These are phyloP conservation scores for Fusarium illudens DNA, from an alignment of 2,329 filamentous ascomycete genomes.

Conservation along the genomic window DNA sequence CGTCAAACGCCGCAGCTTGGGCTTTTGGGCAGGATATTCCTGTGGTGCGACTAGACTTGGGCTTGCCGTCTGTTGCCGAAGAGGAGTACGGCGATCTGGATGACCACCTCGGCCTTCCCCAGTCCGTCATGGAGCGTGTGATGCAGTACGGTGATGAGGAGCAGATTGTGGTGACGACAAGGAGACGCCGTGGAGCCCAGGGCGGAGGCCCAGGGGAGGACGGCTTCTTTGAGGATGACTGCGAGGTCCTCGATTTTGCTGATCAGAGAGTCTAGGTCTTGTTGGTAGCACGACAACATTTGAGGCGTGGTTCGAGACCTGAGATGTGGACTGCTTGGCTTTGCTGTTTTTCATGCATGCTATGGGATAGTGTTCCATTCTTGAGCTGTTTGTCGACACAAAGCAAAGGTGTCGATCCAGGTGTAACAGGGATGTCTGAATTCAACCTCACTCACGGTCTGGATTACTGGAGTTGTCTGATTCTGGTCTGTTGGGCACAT, in stretches of 20 bases:
- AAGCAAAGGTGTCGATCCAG: slow-evolving; percentile 17
- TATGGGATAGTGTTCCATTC: slow-evolving; percentile 15
- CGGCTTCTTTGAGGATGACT: slow-evolving; percentile 92
- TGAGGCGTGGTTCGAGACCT: slow-evolving; percentile 17
- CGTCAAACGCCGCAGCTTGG: slow-evolving; percentile 53
- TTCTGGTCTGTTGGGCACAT: slow-evolving; percentile 44
- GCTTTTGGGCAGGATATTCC: slow-evolving; percentile 67
- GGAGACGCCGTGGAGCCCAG: slow-evolving; percentile 68
- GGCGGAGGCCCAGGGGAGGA: slow-evolving; percentile 66
- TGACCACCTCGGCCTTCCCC: slow-evolving; percentile 67
- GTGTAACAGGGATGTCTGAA: slow-evolving; percentile 25
- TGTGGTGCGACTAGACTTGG: slow-evolving; percentile 62
- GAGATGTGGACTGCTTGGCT: slow-evolving; percentile 26
- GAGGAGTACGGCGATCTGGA: slow-evolving; percentile 62
- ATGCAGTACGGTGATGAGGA: slow-evolving; percentile 71
- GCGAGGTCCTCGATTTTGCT: slow-evolving; percentile 89
- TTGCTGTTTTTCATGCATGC: slow-evolving; percentile 36
- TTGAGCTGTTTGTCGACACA: slow-evolving; percentile 21
- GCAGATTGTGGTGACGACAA: slow-evolving; percentile 84
- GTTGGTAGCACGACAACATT: slow-evolving; percentile 1
- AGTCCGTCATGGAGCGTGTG: slow-evolving; percentile 70
- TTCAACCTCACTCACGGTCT: slow-evolving; percentile 32
- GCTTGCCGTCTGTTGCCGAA: slow-evolving; percentile 56
- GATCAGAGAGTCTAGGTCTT: slow-evolving; percentile 67
- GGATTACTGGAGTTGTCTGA: slow-evolving; percentile 41